Evolutionary conservation across 345 rosid species (phyloP), one percentile per base, ranked within the genome.

Genomic region (Salix suchowensis): DNA sequence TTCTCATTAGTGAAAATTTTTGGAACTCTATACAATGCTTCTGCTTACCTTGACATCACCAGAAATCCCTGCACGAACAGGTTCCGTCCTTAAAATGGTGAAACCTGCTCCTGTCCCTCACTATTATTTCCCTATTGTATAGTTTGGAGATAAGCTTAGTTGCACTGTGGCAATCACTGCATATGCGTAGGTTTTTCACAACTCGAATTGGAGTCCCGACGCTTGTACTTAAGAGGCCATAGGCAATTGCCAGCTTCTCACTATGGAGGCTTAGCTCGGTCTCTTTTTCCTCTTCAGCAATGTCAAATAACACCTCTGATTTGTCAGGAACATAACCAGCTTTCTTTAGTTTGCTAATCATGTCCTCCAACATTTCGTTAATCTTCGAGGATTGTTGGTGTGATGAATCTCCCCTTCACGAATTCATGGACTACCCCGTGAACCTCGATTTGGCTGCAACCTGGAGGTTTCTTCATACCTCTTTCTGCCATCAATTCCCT

Each of bases 231-330:
- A 68, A 5, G 24, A 81, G 74, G 18, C 82, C 82, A 65, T 74
- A 83, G 1, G 82, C 77, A 44, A 79, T 65, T 34, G 82, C 86
- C 55, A 76, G 67, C 75, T 77, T 83, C 77, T 79, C 78, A 40
- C 81, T 71, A 15, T 85, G 81, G 39, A 80, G 83, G 66, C 75
- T 46, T 7, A 83, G 74, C 30, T 46, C 48, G n/a, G 76, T 78
- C 76, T 77, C 80, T 66, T 79, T 85, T 74, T 76, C 82, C 70
- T 74, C 70, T 39, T 79, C 74, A 3, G 76, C 80, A 70, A 80
- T 75, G 32, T 85, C 76, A 70, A 81, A 65, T 65, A 81, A 72
- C 74, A 76, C 78, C 73, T 83, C 64, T 58, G 79, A 44, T 48
- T 67, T 78, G 74, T 82, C 44, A 19, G 81, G 80, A 82, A 74